phyloP scores from a whole-genome alignment of 2,329 filamentous ascomycete genomes.

The Iodosphaeria phyllophila region DNA sequence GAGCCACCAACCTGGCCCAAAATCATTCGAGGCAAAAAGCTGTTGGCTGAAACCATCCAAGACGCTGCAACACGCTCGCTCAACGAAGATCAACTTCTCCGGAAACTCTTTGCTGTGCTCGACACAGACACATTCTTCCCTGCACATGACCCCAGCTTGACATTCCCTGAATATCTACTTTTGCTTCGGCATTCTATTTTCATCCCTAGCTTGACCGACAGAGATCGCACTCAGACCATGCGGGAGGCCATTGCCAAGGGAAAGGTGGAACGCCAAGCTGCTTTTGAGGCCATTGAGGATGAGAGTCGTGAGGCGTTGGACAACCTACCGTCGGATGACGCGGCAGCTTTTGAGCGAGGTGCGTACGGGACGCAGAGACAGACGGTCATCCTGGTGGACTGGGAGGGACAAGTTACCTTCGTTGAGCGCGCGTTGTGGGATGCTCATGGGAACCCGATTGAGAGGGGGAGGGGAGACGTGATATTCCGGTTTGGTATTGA shows the following conservation, averaged over 20 bases:
- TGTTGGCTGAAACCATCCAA: constrained; percentile 24
- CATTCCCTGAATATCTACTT: constrained; percentile 33
- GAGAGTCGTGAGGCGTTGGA: constrained; percentile 16
- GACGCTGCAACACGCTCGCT: constrained; percentile 17
- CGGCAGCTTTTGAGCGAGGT: constrained; percentile 31
- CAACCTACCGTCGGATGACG: constrained; percentile 18
- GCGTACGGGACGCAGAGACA: constrained; percentile 48
- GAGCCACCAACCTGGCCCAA: constrained; percentile 41
- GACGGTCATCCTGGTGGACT: constrained; percentile 42
- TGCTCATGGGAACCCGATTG: constrained; percentile 32
- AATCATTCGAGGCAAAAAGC: constrained; percentile 29
- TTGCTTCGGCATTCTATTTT: constrained; percentile 41
- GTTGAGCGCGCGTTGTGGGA: constrained; percentile 43
- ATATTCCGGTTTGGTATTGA: constrained; percentile 33
- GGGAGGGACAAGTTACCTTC: constrained; percentile 41
- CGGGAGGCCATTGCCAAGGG: constrained; percentile 19
- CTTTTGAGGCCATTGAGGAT: constrained; percentile 18
- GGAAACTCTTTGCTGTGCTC: constrained; percentile 32
- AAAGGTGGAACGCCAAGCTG: constrained; percentile 16
- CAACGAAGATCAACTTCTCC: constrained; percentile 28
- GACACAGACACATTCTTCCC: constrained; percentile 36
- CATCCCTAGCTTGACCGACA: constrained; percentile 36
- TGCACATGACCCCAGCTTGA: constrained; percentile 15
- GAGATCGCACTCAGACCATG: constrained; percentile 25
- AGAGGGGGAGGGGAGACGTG: constrained; percentile 34